These are phyloP conservation scores for Symmetrospora coprosmae DNA, from an alignment of 768 basidiomycete genomes.

Conservation along the genomic window DNA sequence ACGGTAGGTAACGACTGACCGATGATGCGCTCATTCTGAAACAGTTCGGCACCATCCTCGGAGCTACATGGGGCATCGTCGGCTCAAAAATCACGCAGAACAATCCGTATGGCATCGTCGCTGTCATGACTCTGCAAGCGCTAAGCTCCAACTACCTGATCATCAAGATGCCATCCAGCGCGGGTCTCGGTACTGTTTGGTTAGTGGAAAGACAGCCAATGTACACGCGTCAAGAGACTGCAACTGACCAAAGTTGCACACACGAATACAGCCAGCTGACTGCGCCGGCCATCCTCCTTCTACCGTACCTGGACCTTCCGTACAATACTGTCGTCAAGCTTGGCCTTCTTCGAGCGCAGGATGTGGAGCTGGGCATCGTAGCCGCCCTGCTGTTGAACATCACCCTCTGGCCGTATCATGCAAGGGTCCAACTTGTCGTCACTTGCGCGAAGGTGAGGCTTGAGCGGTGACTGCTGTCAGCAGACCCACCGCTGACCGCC, in stretches of 20 bases:
- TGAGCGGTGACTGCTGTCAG: too few relatives aligned
- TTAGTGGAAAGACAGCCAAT: too few relatives aligned
- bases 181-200: constrained; percentile 4
- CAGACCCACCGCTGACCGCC: too few relatives aligned
- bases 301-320: constrained; percentile 1
- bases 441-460: constrained; percentile 12
- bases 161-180: not conserved
- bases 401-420: constrained; percentile 17
- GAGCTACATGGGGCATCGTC: not conserved
- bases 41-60: constrained; percentile 10
- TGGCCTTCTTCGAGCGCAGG: constrained; percentile 9
- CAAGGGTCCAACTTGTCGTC: constrained; percentile 1
- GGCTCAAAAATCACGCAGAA: not conserved
- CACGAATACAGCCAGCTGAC: not conserved
- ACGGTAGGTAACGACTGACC: not conserved
- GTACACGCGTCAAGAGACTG: too few relatives aligned
- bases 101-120: constrained; percentile 9
- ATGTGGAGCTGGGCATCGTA: constrained; percentile 17
- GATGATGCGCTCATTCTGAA: not conserved
- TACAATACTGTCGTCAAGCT: constrained; percentile 7
- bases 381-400: constrained; percentile 6
- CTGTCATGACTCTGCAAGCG: not conserved
- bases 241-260: too few relatives aligned
- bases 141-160: constrained; percentile 6
- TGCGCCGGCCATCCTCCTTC: constrained; percentile 5